Percentiles rank a stretch among this genome's conserved stretches.
Conservation (phyloP, 352 stramenopile species). For the Globisporangium paddicum region DNA sequence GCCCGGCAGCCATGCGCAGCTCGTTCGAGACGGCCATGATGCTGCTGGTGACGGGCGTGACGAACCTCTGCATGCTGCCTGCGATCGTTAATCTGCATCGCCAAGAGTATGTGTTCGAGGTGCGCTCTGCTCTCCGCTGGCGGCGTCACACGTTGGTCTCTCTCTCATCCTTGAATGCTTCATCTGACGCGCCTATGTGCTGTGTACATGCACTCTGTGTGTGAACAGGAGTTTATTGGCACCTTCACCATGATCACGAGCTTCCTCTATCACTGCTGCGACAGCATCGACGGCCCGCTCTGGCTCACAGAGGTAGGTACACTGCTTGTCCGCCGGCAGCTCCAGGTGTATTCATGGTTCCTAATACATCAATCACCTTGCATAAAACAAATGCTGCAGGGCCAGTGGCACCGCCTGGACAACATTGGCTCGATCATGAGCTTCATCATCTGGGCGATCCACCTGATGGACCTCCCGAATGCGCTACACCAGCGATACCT, state of each 20-base stretch:
- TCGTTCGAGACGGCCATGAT: constrained; percentile 65
- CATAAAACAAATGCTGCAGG: constrained; percentile 16
- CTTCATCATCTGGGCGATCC: constrained; percentile 68
- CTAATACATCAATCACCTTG: background rate
- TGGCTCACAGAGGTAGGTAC: constrained; percentile 60
- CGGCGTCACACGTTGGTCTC: background rate
- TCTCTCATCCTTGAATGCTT: background rate
- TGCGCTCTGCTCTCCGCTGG: constrained; percentile 13
- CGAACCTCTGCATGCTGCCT: constrained; percentile 79
- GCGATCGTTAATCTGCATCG: constrained; percentile 53
- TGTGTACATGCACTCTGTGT: background rate
- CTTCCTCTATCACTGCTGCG: constrained; percentile 76
- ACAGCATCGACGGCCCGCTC: constrained; percentile 68
- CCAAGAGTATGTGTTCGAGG: constrained; percentile 68
- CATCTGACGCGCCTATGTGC: background rate
- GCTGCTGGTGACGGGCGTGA: constrained; percentile 65
- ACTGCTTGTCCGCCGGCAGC: too few relatives aligned
- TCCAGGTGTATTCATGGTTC: too few relatives aligned
- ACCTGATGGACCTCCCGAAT: constrained; percentile 65
- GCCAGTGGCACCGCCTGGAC: constrained; percentile 76
- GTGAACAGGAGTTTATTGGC: constrained; percentile 60
- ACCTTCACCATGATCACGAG: constrained; percentile 76
- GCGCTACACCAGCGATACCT: constrained; percentile 40
- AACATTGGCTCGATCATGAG: constrained; percentile 85
- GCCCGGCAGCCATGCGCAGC: constrained; percentile 33